Conservation (phyloP, 768 basidiomycete genomes). For the Tricholoma bakamatsutake region DNA sequence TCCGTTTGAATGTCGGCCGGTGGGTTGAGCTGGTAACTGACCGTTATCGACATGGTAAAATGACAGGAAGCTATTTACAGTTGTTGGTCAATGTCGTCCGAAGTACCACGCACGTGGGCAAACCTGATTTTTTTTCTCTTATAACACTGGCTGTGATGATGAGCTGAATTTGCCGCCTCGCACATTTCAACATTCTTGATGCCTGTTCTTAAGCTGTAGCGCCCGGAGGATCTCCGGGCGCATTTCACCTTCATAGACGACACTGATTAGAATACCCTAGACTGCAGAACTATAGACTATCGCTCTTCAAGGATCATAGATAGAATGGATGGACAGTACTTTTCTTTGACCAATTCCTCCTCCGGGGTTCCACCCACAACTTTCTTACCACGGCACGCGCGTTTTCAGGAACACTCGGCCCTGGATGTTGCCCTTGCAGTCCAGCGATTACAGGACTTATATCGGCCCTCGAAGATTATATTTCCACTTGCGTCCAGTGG, state of each 20-base stretch:
- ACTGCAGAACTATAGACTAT: neutral
- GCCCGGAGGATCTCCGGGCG: slow-evolving; percentile 28
- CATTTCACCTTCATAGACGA: slow-evolving; percentile 14
- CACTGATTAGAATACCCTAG: slow-evolving; percentile 6
- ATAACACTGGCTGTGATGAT: neutral
- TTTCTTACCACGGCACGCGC: slow-evolving; percentile 52
- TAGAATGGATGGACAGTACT: neutral
- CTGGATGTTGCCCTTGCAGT: slow-evolving; percentile 35
- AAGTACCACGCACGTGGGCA: slow-evolving; percentile 10
- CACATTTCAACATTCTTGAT: slow-evolving; percentile 23
- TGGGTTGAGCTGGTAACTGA: slow-evolving; percentile 39
- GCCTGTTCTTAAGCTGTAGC: slow-evolving; percentile 49
- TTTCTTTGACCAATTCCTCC: neutral
- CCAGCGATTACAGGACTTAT: slow-evolving; percentile 41
- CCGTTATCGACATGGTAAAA: slow-evolving; percentile 25
- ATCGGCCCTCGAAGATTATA: slow-evolving; percentile 36
- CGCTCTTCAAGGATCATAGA: neutral
- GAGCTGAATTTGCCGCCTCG: neutral
- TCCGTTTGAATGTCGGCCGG: slow-evolving; percentile 24
- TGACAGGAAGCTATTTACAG: slow-evolving; percentile 14
- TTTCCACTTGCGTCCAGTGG: slow-evolving; percentile 22
- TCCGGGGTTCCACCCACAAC: slow-evolving; percentile 21
- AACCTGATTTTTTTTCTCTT: slow-evolving; percentile 5
- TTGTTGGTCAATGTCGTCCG: slow-evolving; percentile 14
- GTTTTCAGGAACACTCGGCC: slow-evolving; percentile 29